Evolutionary conservation across 345 rosid species (phyloP), one percentile per base, ranked within the genome.

Genomic region (Heritiera fomes): DNA sequence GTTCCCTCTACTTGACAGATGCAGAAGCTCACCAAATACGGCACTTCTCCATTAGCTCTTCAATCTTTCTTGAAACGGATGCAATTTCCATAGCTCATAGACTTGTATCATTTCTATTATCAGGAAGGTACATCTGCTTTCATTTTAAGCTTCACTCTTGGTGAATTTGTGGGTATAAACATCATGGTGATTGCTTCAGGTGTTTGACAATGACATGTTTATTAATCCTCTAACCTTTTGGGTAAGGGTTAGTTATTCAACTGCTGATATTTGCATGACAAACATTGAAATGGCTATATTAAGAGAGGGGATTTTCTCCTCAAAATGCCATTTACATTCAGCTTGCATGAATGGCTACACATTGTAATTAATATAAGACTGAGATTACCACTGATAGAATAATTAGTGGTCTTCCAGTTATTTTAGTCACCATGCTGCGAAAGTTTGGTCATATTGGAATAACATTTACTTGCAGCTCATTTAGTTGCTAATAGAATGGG

Each of bases 41-140:
- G 41, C 86, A 82, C 81, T 89, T 94, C 77, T 85, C 93, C 9
- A 75, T 92, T 77, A 34, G 38, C 38, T 1, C 38, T 34, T 34
- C 38, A 34, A 34, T 2, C 38, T 34, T 34, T 34, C 38, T 34
- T 34, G 38, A 34, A 34, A 34, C 38, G 3, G 38, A 34, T 34
- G 1, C 38, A 34, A 34, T 34, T 34, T 34, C 38, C 38, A 34
- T 34, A 83, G 91, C 87, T 75, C 23, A 70, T 67, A 83, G 87
- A 65, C 86, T 94, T 76, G 70, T 80, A 69, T 88, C 91, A 38
- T 90, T 92, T 84, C 90, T 94, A 76, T 84, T 84, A 38, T 86
- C 87, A 0, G 94, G 86, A 84, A 90, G 98, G 98, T 95, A 86
- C 71, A 59, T 56, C 46, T 66, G 28, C 55, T 77, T 77, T 66